phyloP scores from a whole-genome alignment of 2,329 filamentous ascomycete species.

The Colletotrichum spaethianum region DNA sequence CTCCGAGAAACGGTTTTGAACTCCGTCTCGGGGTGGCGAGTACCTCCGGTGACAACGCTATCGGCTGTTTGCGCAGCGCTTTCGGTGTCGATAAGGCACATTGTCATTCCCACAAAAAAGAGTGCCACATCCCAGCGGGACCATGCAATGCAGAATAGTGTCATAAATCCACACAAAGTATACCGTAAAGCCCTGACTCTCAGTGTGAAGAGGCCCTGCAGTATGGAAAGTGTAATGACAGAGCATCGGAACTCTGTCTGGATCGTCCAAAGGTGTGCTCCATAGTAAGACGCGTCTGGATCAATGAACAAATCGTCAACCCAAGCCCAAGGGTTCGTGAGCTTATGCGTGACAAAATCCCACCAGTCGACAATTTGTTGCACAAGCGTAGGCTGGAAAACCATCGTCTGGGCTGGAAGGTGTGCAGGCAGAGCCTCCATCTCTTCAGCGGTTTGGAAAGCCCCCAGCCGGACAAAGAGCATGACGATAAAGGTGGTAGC shows the following conservation, averaged over 20 bases:
- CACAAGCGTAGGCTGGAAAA: constrained; percentile 41
- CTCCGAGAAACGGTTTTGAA: background rate
- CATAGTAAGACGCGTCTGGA: constrained; percentile 60
- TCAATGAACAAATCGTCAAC: constrained; percentile 40
- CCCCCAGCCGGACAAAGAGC: background rate
- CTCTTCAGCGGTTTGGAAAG: background rate
- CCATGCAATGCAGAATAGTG: background rate
- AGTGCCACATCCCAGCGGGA: background rate
- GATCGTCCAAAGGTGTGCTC: constrained; percentile 72
- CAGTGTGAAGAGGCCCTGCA: constrained; percentile 62
- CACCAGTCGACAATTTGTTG: constrained; percentile 63
- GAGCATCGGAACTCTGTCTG: constrained; percentile 72
- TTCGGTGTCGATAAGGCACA: background rate
- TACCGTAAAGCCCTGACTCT: background rate
- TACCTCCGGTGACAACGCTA: background rate
- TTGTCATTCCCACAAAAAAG: background rate
- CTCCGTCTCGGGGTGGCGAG: background rate
- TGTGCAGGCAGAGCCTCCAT: constrained; percentile 1
- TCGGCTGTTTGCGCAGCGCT: background rate
- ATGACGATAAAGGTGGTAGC: background rate
- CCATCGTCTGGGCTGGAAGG: background rate
- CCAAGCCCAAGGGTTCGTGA: background rate
- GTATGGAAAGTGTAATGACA: constrained; percentile 47
- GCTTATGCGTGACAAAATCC: constrained; percentile 41
- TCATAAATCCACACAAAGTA: background rate